Evolutionary conservation across 225 moss, liverwort and hornwort genomes (phyloP).

Genomic region (Polytrichum commune): DNA sequence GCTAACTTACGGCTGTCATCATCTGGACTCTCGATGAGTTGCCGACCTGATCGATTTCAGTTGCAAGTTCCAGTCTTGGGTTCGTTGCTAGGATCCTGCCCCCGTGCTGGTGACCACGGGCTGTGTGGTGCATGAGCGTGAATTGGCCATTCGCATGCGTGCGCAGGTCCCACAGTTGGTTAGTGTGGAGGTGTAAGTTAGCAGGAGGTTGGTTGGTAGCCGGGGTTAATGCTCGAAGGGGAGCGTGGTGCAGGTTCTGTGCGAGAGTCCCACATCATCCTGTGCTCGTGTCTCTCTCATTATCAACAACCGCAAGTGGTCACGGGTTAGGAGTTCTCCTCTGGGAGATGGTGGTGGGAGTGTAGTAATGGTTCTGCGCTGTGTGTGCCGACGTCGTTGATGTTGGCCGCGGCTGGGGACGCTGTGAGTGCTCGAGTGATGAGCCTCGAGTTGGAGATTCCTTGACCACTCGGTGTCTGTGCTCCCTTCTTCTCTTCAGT

Average conservation of each 20-base stretch:
- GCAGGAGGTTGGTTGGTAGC: neutral
- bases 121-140: neutral
- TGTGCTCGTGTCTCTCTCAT: neutral
- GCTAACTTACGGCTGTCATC: neutral
- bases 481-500: too few relatives aligned
- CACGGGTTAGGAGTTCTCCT: too few relatives aligned
- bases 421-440: too few relatives aligned
- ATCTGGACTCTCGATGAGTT: neutral
- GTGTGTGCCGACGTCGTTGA: neutral
- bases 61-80: too few relatives aligned
- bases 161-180: conserved; percentile 1
- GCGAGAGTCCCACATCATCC: neutral
- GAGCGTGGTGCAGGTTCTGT: neutral
- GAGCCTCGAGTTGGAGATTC: too few relatives aligned
- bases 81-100: neutral
- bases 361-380: neutral
- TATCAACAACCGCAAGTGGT: neutral
- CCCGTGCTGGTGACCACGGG: neutral
- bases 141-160: neutral
- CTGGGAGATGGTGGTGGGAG: too few relatives aligned
- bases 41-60: too few relatives aligned
- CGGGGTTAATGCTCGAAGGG: neutral
- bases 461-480: too few relatives aligned
- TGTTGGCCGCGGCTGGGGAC: too few relatives aligned
- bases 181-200: neutral